Evolutionary conservation across 139 green algal genomes (phyloP).

Genomic region (Chlorella sp.): DNA sequence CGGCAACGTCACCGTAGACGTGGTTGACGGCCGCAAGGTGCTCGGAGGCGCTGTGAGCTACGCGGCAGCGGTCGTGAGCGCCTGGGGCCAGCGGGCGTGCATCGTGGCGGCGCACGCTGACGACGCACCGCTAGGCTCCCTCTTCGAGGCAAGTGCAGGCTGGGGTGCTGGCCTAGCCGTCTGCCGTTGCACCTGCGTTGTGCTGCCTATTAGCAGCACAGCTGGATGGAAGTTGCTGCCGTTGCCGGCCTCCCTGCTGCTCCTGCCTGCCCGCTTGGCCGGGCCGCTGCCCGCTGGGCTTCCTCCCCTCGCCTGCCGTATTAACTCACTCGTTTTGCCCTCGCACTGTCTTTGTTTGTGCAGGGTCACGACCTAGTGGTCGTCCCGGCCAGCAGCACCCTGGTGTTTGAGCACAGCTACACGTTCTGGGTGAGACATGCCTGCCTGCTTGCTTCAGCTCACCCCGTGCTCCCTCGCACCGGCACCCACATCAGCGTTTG

Average conservation of each 20-base stretch:
- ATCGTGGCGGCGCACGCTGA: constrained; percentile 73
- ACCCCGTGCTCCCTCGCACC: not conserved
- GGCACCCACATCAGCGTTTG: not conserved
- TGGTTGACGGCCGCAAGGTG: constrained; percentile 71
- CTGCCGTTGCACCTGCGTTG: too few relatives aligned
- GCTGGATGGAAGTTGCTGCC: too few relatives aligned
- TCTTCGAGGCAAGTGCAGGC: not conserved
- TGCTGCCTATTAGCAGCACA: too few relatives aligned
- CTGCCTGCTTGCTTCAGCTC: not conserved
- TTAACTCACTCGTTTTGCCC: not conserved
- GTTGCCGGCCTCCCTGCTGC: too few relatives aligned
- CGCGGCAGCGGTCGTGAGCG: constrained; percentile 66
- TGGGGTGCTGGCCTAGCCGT: not conserved
- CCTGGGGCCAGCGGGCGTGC: constrained; percentile 66
- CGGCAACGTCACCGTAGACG: constrained; percentile 80
- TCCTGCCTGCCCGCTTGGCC: not conserved
- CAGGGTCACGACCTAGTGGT: constrained; percentile 67
- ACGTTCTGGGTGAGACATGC: constrained; percentile 74
- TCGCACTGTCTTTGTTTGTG: constrained; percentile 41
- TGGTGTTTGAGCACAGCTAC: constrained; percentile 89
- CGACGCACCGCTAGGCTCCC: constrained; percentile 67
- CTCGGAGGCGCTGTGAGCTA: constrained; percentile 81
- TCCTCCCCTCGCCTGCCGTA: not conserved
- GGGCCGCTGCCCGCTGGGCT: not conserved
- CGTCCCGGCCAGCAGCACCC: constrained; percentile 62